Evolutionary conservation across 1,284 basidiomycete genomes (phyloP).

Genomic region (Xerocomus nothofagi): DNA sequence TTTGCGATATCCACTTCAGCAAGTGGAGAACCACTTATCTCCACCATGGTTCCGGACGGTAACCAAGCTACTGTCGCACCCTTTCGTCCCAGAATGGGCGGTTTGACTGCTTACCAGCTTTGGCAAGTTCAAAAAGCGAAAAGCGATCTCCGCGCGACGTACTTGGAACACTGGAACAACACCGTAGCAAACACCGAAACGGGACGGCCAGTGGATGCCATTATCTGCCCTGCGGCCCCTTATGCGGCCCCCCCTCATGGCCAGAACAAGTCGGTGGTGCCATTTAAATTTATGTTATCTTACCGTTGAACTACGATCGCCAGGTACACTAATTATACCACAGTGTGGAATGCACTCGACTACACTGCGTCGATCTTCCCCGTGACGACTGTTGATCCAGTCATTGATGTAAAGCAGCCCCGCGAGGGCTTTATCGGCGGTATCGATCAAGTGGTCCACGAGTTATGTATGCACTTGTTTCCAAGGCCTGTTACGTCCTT

Average conservation of each 20-base stretch:
- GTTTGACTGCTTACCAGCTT: conserved; percentile 46
- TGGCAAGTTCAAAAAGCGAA: conserved; percentile 57
- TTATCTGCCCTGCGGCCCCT: conserved; percentile 57
- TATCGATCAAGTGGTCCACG: conserved; percentile 50
- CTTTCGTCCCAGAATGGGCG: conserved; percentile 20
- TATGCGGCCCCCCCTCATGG: conserved; percentile 58
- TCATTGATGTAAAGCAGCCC: conserved; percentile 44
- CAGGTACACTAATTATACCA: conserved; percentile 56
- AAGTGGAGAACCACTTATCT: conserved; percentile 52
- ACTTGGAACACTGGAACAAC: conserved; percentile 59
- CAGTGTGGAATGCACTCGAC: conserved; percentile 68
- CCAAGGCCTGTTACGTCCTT: not conserved
- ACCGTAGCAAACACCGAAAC: conserved; percentile 51
- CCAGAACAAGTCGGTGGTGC: conserved; percentile 41
- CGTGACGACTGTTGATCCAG: conserved; percentile 56
- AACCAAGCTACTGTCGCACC: conserved; percentile 20
- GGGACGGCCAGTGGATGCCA: conserved; percentile 62
- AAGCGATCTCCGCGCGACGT: conserved; percentile 44
- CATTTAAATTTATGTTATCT: not conserved
- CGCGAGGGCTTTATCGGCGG: conserved; percentile 46
- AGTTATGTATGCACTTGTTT: conserved; percentile 49
- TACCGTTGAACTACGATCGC: not conserved
- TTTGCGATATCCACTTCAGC: conserved; percentile 39
- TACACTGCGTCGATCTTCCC: conserved; percentile 70
- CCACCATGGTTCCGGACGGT: conserved; percentile 44